Base-by-base conservation (phyloP, 192 early-diverging fungal genomes). In the Entomortierella beljakovae region DNA sequence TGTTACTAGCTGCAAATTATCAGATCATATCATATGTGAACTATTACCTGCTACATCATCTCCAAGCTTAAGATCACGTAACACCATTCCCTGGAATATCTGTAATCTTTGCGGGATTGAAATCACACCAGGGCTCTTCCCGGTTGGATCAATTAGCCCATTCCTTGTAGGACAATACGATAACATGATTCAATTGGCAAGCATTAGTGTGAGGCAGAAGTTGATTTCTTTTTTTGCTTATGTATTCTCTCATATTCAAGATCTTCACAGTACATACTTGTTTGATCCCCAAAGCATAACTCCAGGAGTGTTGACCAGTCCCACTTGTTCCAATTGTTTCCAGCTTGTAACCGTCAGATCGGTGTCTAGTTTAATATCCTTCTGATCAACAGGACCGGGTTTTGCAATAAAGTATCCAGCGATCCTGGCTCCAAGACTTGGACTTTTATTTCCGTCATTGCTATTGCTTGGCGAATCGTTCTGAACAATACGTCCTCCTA, bases 241-340 rank as follows among this genome's bases (percentile, higher is more conserved):
- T n/a, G n/a, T n/a, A n/a, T n/a, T n/a, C n/a, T n/a, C n/a, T n/a
- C n/a, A n/a, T n/a, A n/a, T n/a, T n/a, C n/a, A 40, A 40, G 37
- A 13, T 18, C 51, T 25, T 15, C 58, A 33, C 9, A 52, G 0
- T 6, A 18, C 51, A 2, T 65, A 79, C 75, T 79, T 79, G 75
- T 79, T 79, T 1, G 75, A 79, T 53, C 75, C 75, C 75, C 75
- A 79, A 38, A 79, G 75, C 67, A 79, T 65, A 37, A 79, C 31
- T 0, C 75, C 75, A 0, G 75, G 62, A 1, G 50, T 26, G n/a
- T 43, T 69, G 62, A 79, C 37, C 32, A 79, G 32, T 10, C 33
- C 61, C 34, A 26, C 43, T 31, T 79, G 75, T 48, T 79, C 75
- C 61, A 70, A 61, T 42, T 79, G 75, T 62, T 79, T 79, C 75